Percentiles rank a stretch among this genome's conserved stretches.
Evolutionary conservation across 1,139 yeast genomes (phyloP).

Genomic region (Candida neerlandica): DNA sequence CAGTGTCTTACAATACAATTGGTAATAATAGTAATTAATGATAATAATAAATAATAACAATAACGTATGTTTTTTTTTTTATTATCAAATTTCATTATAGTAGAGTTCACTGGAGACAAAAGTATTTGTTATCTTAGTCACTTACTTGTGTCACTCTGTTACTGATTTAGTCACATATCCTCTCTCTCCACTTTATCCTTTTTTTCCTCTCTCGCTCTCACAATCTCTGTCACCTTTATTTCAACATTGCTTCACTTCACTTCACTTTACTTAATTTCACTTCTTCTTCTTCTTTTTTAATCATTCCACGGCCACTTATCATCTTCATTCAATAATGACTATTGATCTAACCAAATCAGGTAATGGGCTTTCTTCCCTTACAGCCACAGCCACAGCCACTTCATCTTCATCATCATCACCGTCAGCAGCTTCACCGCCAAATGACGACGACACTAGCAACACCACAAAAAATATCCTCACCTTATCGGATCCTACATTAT

Average conservation of each 20-base stretch:
- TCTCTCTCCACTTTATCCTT: neutral
- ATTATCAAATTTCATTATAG: no score
- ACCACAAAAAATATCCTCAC: neutral
- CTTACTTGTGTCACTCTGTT: no score
- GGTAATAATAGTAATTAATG: no score
- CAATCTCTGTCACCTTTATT: neutral
- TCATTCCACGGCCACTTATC: neutral
- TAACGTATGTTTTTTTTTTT: no score
- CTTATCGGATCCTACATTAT: neutral
- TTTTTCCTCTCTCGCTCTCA: neutral
- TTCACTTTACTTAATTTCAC: neutral
- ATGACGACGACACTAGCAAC: neutral
- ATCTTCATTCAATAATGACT: neutral
- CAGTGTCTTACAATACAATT: no score
- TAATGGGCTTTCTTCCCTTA: neutral
- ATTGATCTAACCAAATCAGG: conserved; percentile 2
- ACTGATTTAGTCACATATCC: no score
- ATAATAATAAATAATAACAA: no score
- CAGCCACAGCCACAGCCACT: neutral
- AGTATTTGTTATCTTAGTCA: no score
- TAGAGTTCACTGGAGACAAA: no score
- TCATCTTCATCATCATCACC: neutral
- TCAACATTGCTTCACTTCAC: neutral
- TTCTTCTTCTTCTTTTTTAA: neutral
- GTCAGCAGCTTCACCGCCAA: neutral